Evolutionary conservation across 192 early-diverging fungal genomes (phyloP).

Genomic region (Chytriomyces hyalinus): DNA sequence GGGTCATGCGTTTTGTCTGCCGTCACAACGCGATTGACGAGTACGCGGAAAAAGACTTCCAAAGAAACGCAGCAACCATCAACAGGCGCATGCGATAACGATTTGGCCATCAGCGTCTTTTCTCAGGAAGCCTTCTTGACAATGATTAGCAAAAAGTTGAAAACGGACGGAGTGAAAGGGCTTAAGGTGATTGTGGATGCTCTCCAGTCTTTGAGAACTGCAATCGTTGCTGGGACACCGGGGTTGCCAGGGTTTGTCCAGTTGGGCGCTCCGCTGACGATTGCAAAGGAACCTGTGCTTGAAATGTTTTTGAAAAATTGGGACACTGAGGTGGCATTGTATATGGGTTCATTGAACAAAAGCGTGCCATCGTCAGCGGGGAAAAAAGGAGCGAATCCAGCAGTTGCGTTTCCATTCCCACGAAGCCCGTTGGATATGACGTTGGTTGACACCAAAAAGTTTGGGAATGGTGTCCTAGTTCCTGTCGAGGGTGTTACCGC

Average conservation of each 20-base stretch:
- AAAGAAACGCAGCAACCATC: neutral
- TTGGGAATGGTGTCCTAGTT: conserved; percentile 49
- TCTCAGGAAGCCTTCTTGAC: conserved; percentile 71
- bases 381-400: neutral
- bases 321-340: conserved; percentile 29
- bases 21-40: conserved; percentile 42
- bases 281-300: conserved; percentile 15
- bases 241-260: conserved; percentile 50
- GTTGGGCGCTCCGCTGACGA: conserved; percentile 28
- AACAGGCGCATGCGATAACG: conserved; percentile 46
- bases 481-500: conserved; percentile 56
- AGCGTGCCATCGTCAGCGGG: neutral
- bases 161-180: conserved; percentile 34
- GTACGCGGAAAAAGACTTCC: neutral
- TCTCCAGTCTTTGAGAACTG: neutral
- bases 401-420: conserved; percentile 57
- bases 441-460: conserved; percentile 28
- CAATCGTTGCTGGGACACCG: neutral
- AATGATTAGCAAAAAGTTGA: conserved; percentile 48
- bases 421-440: conserved; percentile 37
- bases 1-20: conserved; percentile 60
- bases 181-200: conserved; percentile 21
- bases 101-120: conserved; percentile 69
- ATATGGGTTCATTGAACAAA: neutral
- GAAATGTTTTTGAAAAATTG: conserved; percentile 34